Base-by-base conservation (phyloP, 2,329 filamentous ascomycete genomes). In the Sporothrix mexicana region DNA sequence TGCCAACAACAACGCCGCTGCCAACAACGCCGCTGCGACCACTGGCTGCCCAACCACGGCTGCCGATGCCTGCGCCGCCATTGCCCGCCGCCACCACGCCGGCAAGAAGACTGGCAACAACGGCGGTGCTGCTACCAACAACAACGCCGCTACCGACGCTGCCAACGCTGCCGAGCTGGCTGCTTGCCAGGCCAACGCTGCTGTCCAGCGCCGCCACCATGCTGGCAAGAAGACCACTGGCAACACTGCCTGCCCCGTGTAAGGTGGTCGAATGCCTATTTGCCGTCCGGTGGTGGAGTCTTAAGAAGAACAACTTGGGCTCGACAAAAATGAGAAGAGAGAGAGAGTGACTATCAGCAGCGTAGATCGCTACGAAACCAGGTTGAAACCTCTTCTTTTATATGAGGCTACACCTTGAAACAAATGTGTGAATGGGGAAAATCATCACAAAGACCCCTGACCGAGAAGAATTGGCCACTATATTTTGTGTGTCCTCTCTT, bases 141-240 rank as follows among this genome's bases (percentile, higher is more conserved):
- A 61, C 57, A 61, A 20, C 13, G 30, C 36, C 10, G 59, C 59
- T 17, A n/a, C 49, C 49, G 36, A 43, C 15, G 57, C 72, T 13
- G 72, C 72, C 30, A 51, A 61, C 6, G 36, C 62, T 6, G 71
- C 30, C 51, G 66, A 68, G 25, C 66, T 68, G 47, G 66, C 66
- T n/a, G 25, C 36, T 13, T 66, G 57, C 41, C 17, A 66, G 30
- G 62, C 71, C 0, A 23, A 45, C 13, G 57, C 45, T 13, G 69
- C 69, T 20, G 23, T 70, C 51, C 23, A 57, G 51, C 68, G 68
- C 53, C 69, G 67, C 20, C 67, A 71, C 69, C 69, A 71, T 25
- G 69, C 69, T 13, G 69, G 69, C 45, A 71, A 71, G 69, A 71
- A 71, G 69, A 71, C 69, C 57, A 20, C 15, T 23, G 61, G 20